Conservation (phyloP, 805 yeast genomes). For the Candida railenensis region DNA sequence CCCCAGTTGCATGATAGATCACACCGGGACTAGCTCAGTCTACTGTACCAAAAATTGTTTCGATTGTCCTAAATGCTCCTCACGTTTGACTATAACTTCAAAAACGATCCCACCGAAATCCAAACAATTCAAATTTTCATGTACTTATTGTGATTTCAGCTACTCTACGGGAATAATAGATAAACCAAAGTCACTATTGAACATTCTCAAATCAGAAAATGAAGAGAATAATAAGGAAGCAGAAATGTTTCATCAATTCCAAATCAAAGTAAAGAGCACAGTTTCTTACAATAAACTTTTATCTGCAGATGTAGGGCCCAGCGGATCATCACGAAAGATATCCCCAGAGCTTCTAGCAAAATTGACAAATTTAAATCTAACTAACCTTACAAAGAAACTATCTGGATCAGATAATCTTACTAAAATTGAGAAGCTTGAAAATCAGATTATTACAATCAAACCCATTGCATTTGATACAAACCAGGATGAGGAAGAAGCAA, state of each 20-base stretch:
- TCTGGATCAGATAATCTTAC: background rate
- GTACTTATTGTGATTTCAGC: constrained; percentile 33
- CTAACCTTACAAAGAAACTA: background rate
- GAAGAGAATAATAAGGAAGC: constrained; percentile 4
- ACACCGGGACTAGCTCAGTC: constrained; percentile 20
- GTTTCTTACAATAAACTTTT: background rate
- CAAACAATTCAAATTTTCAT: constrained; percentile 38
- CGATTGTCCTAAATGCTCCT: constrained; percentile 34
- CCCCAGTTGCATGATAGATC: constrained; percentile 36
- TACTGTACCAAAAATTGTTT: constrained; percentile 40
- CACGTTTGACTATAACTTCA: constrained; percentile 23
- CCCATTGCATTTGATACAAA: background rate
- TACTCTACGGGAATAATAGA: constrained; percentile 36
- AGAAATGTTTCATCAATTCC: background rate
- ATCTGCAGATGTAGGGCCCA: background rate
- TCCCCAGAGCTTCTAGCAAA: background rate
- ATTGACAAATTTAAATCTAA: constrained; percentile 2
- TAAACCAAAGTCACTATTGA: constrained; percentile 40
- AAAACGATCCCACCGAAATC: constrained; percentile 9
- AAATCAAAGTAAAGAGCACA: background rate
- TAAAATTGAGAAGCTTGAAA: background rate
- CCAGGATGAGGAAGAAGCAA: constrained; percentile 6
- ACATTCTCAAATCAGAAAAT: constrained; percentile 19
- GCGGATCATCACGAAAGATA: background rate
- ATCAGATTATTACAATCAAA: background rate